A percentile compares a stretch with the other conserved stretches of the same genome.
Conservation (phyloP, 345 rosid species). For the Lepidium africanum region DNA sequence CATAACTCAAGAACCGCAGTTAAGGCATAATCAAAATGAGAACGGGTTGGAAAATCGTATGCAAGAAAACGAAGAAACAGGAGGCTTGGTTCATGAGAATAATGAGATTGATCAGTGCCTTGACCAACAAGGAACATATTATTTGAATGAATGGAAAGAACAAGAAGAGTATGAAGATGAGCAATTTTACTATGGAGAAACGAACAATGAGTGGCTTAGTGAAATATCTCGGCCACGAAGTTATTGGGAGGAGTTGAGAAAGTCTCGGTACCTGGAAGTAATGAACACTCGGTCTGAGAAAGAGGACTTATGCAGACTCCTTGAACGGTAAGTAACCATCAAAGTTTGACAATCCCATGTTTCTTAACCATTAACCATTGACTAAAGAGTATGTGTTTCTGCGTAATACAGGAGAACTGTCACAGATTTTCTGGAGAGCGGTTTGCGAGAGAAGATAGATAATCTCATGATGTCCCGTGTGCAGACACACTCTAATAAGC, state of each 20-base stretch:
- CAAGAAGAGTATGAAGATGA: constrained; percentile 30
- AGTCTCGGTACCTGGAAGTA: constrained; percentile 62
- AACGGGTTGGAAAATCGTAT: neutral
- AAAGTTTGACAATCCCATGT: neutral
- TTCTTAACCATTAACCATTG: neutral
- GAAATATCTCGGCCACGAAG: constrained; percentile 76
- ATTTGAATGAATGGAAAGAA: constrained; percentile 32
- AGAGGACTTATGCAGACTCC: constrained; percentile 64
- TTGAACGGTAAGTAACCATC: constrained; percentile 50
- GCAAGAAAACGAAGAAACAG: neutral
- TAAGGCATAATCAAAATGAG: neutral
- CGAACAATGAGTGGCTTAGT: constrained; percentile 51
- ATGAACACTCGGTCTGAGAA: constrained; percentile 40
- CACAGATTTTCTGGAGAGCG: constrained; percentile 62
- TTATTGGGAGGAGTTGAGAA: constrained; percentile 75
- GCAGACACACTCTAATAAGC: constrained; percentile 38
- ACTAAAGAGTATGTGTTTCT: neutral
- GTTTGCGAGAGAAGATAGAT: constrained; percentile 64
- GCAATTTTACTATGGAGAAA: constrained; percentile 16
- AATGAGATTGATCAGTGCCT: neutral
- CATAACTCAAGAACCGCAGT: neutral
- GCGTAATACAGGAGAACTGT: constrained; percentile 57
- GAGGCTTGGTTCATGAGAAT: neutral
- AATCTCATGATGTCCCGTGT: constrained; percentile 46
- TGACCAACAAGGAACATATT: constrained; percentile 20